phyloP scores from a whole-genome alignment of 2,329 filamentous ascomycete genomes.

The Trichoderma semiorbis region DNA sequence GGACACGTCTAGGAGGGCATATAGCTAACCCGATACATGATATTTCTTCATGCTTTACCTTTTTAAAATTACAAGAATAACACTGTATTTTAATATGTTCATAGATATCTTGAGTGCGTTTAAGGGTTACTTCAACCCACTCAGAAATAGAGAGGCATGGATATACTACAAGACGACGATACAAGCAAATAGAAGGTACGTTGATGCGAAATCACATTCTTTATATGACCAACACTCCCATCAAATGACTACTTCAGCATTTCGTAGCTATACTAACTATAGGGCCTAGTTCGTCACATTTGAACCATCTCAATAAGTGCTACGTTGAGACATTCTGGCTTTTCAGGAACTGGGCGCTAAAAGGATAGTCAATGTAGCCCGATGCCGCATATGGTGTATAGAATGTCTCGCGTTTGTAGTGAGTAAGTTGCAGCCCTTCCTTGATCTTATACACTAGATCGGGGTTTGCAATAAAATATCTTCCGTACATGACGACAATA shows the following conservation, averaged over 20 bases:
- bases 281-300: background rate
- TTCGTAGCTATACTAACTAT: background rate
- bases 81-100: background rate
- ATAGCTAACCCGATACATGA: background rate
- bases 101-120: background rate
- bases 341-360: background rate
- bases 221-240: background rate
- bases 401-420: slow-evolving; percentile 28
- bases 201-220: background rate
- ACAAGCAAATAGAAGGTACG: background rate
- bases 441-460: slow-evolving; percentile 30
- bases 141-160: background rate
- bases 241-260: background rate
- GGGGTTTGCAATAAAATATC: slow-evolving; percentile 31
- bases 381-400: slow-evolving; percentile 23
- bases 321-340: background rate
- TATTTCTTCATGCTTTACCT: background rate
- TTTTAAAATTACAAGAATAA: background rate
- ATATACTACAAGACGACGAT: background rate
- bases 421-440: slow-evolving; percentile 24
- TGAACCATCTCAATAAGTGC: background rate
- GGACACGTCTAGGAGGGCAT: background rate
- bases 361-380: slow-evolving; percentile 19
- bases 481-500: slow-evolving; percentile 25
- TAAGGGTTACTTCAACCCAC: background rate